These are phyloP conservation scores for Cryptococcus maquisensis DNA, from an alignment of 1,284 basidiomycete species.

Conservation along the genomic window DNA sequence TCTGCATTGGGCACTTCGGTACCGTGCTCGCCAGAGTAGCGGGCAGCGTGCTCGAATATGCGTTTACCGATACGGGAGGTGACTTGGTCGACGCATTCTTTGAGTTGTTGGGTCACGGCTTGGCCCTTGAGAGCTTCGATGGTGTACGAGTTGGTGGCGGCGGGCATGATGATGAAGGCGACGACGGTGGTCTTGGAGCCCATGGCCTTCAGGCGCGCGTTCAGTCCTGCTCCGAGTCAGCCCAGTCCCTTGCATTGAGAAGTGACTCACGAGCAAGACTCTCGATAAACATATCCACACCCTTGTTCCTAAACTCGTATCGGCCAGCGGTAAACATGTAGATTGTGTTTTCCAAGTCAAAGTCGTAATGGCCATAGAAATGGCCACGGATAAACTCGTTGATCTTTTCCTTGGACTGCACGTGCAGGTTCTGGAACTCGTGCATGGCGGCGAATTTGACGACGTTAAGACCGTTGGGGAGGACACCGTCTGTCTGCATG, in stretches of 20 bases:
- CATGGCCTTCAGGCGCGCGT: slow-evolving; percentile 77
- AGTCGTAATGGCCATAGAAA: slow-evolving; percentile 96
- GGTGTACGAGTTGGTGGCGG: slow-evolving; percentile 91
- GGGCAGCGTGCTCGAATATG: slow-evolving; percentile 87
- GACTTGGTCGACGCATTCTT: slow-evolving; percentile 91
- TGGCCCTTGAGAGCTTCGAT: slow-evolving; percentile 97
- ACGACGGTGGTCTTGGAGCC: slow-evolving; percentile 80
- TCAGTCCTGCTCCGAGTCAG: slow-evolving; percentile 55
- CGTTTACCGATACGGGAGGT: slow-evolving; percentile 86
- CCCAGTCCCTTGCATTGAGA: not conserved
- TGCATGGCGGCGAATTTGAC: slow-evolving; percentile 94
- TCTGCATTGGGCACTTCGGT: slow-evolving; percentile 66
- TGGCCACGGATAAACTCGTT: slow-evolving; percentile 96
- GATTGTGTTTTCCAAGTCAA: slow-evolving; percentile 91
- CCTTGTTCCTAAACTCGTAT: slow-evolving; percentile 99
- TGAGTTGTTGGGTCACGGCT: slow-evolving; percentile 92
- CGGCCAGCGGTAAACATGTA: slow-evolving; percentile 99
- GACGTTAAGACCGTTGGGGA: slow-evolving; percentile 96
- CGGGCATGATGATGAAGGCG: slow-evolving; percentile 99
- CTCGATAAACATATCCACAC: slow-evolving; percentile 99
- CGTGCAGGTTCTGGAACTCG: slow-evolving; percentile 95
- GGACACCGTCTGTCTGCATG: slow-evolving; percentile 68
- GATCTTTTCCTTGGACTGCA: slow-evolving; percentile 89
- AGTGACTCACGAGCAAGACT: slow-evolving; percentile 67
- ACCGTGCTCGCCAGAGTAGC: slow-evolving; percentile 79